Evolutionary conservation across 179 eudicot genomes (phyloP), one percentile per base, ranked within the genome.

Genomic region (Beta macrorhiza): DNA sequence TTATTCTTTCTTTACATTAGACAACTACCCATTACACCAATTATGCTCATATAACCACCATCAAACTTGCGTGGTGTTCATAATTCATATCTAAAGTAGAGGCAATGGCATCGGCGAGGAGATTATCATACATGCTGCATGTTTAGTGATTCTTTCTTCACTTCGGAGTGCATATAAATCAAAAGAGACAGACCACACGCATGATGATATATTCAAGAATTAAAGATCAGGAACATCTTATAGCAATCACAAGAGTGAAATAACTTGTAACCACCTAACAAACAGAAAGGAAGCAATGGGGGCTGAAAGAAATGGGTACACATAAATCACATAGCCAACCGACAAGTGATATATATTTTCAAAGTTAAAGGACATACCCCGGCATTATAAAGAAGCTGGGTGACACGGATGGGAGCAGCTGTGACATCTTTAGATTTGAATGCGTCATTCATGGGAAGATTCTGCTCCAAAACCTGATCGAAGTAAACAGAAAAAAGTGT

Each of bases 361-460:
- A 57, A 16, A 11, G 37, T 45, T 22, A 12, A 77, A 72, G 52
- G 42, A 90, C 92, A 86, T 82, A 96, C 99, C 92, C 99, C 99
- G 58, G 97, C 85, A 92, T 94, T 96, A 86, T 90, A 96, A 72
- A 96, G 85, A 81, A 94, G 98, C 79, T 86, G 96, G 61, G 94
- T 89, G 81, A 96, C 98, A 67, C 98, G 99, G 85, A 96, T 94
- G 42, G 98, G 99, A 78, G 99, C 98, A 74, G 98, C 86, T 80
- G 83, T 83, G 77, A 96, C 89, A 78, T 88, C 87, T 80, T 90
- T 84, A 62, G 99, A 96, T 85, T 96, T 96, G 87, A 91, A 94
- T 29, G 69, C 82, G 81, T 88, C 86, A 74, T 92, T 91, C 94
- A 96, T 89, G 65, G 99, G 99, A 85, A 94, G 99, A 89, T 96